Evolutionary conservation across 345 rosid genomes (phyloP).

Genomic region (Linum usitatissimum): DNA sequence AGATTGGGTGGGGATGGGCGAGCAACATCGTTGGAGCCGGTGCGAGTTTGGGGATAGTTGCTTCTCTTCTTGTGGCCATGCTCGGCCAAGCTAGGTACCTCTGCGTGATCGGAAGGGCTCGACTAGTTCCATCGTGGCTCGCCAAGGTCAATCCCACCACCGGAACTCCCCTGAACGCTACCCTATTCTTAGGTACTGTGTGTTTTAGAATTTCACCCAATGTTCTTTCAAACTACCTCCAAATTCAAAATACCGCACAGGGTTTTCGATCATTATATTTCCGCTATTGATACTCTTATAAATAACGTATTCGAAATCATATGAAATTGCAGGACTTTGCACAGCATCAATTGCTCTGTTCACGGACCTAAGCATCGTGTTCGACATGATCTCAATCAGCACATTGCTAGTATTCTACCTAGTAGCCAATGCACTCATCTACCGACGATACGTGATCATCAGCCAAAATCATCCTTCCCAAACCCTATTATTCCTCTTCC

Average conservation of each 20-base stretch:
- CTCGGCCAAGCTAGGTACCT: constrained; percentile 95
- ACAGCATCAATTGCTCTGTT: constrained; percentile 84
- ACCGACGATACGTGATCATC: constrained; percentile 40
- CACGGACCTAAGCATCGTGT: constrained; percentile 58
- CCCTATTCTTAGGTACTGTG: constrained; percentile 71
- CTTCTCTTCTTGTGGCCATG: constrained; percentile 92
- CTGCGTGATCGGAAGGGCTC: constrained; percentile 81
- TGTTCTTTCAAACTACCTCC: no score
- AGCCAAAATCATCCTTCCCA: constrained; percentile 38
- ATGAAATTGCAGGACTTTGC: constrained; percentile 53
- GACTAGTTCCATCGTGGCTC: constrained; percentile 76
- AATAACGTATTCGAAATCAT: no score
- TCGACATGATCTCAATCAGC: constrained; percentile 65
- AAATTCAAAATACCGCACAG: no score
- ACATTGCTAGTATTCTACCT: constrained; percentile 80
- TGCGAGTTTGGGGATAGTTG: constrained; percentile 90
- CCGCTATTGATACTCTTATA: no score
- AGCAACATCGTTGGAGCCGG: constrained; percentile 88
- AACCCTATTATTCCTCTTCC: constrained; percentile 55
- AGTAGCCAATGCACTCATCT: constrained; percentile 84
- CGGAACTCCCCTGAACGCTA: constrained; percentile 89
- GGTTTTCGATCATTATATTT: no score
- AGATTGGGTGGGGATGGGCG: constrained; percentile 73
- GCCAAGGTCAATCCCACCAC: constrained; percentile 93
- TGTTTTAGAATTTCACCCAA: no score